phyloP scores from a whole-genome alignment of 2,329 filamentous ascomycete species.

The Pseudocercospora macadamiae region DNA sequence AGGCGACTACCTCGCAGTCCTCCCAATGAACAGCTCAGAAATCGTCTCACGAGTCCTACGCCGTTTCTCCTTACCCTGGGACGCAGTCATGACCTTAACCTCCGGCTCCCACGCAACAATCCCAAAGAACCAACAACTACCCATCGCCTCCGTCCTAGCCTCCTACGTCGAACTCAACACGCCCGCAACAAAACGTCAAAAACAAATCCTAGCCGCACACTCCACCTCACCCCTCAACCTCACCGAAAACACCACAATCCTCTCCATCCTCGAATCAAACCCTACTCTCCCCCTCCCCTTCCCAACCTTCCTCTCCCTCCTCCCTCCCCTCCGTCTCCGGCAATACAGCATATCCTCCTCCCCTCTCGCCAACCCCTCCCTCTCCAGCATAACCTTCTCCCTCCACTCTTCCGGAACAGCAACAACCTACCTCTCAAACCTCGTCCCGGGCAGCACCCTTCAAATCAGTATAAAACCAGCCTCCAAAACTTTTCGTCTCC shows the following conservation, averaged over 20 bases:
- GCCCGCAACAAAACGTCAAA: slow-evolving; percentile 57
- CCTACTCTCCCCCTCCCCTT: slow-evolving; percentile 62
- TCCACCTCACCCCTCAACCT: slow-evolving; percentile 52
- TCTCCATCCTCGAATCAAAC: slow-evolving; percentile 69
- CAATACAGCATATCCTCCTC: slow-evolving; percentile 32
- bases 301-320: slow-evolving; percentile 67
- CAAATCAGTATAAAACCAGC: slow-evolving; percentile 40
- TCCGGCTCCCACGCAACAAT: slow-evolving; percentile 66
- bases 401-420: slow-evolving; percentile 42
- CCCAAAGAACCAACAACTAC: slow-evolving; percentile 61
- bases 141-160: slow-evolving; percentile 64
- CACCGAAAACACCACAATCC: slow-evolving; percentile 60
- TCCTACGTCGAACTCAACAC: slow-evolving; percentile 72
- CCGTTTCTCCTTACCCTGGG: slow-evolving; percentile 68
- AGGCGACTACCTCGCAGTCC: slow-evolving; percentile 46
- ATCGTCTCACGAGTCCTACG: slow-evolving; percentile 65
- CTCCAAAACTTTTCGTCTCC: slow-evolving; percentile 52
- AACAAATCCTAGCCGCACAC: slow-evolving; percentile 43
- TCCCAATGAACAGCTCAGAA: slow-evolving; percentile 65
- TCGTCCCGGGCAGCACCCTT: slow-evolving; percentile 58
- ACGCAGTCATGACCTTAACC: slow-evolving; percentile 49
- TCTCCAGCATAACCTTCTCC: slow-evolving; percentile 44
- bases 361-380: slow-evolving; percentile 42
- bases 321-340: slow-evolving; percentile 67
- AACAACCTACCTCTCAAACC: slow-evolving; percentile 44